A percentile compares a stretch with the other conserved stretches of the same genome.
These are phyloP conservation scores for Pseudocercospora musae DNA, from an alignment of 2,329 filamentous ascomycete species.

Conservation along the genomic window DNA sequence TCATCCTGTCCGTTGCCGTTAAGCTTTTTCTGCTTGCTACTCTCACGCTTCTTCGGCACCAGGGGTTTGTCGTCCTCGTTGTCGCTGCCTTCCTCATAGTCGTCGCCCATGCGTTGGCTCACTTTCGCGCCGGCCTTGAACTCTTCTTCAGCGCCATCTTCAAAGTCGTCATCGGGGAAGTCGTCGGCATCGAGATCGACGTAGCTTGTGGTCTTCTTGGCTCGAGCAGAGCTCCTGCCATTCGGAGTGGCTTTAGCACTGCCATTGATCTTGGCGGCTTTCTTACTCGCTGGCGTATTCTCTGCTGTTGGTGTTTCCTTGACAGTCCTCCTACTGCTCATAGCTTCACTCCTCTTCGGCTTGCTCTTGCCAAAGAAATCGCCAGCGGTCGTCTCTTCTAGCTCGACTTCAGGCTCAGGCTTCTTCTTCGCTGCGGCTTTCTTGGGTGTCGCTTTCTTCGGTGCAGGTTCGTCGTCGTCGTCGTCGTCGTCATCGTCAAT, in stretches of 20 bases:
- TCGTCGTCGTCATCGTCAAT: constrained; percentile 76
- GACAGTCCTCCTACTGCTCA: constrained; percentile 24
- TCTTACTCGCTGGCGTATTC: constrained; percentile 38
- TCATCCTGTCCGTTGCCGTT: constrained; percentile 39
- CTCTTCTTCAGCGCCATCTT: constrained; percentile 70
- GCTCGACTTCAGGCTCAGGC: constrained; percentile 24
- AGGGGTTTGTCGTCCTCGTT: constrained; percentile 65
- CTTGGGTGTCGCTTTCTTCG: constrained; percentile 42
- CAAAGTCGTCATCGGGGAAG: constrained; percentile 40
- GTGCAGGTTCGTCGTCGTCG: constrained; percentile 37
- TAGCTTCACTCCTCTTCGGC: constrained; percentile 47
- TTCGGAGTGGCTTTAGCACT: constrained; percentile 36
- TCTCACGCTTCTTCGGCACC: constrained; percentile 44
- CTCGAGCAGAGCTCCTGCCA: constrained; percentile 37
- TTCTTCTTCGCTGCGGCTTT: constrained; percentile 55
- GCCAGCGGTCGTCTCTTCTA: constrained; percentile 58
- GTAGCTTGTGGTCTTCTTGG: constrained; percentile 44
- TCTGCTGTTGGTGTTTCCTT: constrained; percentile 10
- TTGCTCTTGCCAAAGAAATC: constrained; percentile 61
- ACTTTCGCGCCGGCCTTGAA: constrained; percentile 70
- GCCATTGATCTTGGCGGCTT: constrained; percentile 33
- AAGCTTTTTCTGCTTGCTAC: constrained; percentile 30
- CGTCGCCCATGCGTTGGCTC: constrained; percentile 57
- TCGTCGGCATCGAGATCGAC: constrained; percentile 35
- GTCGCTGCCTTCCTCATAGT: constrained; percentile 64